phyloP scores from a whole-genome alignment of 371 early-diverging fungal genomes.

The Lichtheimia hyalospora region DNA sequence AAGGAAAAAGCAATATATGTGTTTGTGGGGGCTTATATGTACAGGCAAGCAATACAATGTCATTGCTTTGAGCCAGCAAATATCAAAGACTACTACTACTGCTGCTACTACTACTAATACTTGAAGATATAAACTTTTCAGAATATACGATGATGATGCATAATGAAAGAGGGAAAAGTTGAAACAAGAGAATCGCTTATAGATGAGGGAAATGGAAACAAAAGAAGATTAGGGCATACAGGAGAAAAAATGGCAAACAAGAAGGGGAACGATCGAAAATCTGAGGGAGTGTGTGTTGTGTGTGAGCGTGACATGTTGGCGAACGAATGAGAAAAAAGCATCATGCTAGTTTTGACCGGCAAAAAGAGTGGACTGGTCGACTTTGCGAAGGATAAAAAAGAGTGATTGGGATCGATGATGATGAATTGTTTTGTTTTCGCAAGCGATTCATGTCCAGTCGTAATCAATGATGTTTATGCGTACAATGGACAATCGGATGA shows the following conservation, averaged over 20 bases:
- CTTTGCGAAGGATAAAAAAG: neutral
- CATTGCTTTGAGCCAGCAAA: slow-evolving; percentile 3
- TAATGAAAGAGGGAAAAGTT: no score
- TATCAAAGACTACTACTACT: slow-evolving; percentile 10
- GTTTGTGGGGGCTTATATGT: slow-evolving; percentile 1
- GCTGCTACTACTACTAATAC: slow-evolving; percentile 3
- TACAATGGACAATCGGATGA: slow-evolving; percentile 51
- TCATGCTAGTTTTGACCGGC: neutral
- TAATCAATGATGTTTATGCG: slow-evolving; percentile 21
- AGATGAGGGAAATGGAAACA: neutral
- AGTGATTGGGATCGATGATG: no score
- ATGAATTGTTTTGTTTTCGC: no score
- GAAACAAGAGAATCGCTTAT: neutral
- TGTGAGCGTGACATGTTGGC: neutral
- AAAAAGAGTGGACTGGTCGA: slow-evolving; percentile 4
- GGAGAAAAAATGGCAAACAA: slow-evolving; percentile 1
- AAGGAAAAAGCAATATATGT: no score
- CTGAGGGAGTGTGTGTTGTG: no score
- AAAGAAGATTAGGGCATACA: neutral
- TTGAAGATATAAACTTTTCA: slow-evolving; percentile 1
- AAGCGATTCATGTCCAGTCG: no score
- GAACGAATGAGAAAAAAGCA: slow-evolving; percentile 2
- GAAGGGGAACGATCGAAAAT: neutral
- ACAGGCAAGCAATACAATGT: slow-evolving; percentile 8
- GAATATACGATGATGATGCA: no score